Percentiles rank a stretch among this genome's conserved stretches.
These are phyloP conservation scores for Elsinoe fawcettii DNA, from an alignment of 2,329 filamentous ascomycete species.

Conservation along the genomic window DNA sequence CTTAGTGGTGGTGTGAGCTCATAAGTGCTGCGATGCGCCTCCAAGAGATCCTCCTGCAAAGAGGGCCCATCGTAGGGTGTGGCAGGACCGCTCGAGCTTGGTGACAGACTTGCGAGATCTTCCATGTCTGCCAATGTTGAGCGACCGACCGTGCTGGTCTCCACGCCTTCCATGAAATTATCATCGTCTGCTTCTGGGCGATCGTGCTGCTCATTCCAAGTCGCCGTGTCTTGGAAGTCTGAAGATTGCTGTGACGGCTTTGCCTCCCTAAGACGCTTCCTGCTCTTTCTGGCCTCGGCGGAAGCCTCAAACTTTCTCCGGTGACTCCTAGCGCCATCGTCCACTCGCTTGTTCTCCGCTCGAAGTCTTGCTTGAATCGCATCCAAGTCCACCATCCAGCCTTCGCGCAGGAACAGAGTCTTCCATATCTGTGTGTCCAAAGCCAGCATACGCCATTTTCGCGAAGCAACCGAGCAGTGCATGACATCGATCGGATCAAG, in stretches of 20 bases:
- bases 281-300: constrained; percentile 43
- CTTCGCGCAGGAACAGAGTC: constrained; percentile 71
- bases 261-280: constrained; percentile 44
- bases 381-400: constrained; percentile 51
- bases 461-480: constrained; percentile 68
- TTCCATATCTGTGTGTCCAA: constrained; percentile 84
- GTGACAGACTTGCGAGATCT: constrained; percentile 5
- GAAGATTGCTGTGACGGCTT: constrained; percentile 27
- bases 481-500: constrained; percentile 75
- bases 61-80: constrained; percentile 1
- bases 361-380: constrained; percentile 24
- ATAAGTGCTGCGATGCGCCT: neutral
- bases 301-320: constrained; percentile 40
- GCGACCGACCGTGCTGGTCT: constrained; percentile 1
- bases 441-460: constrained; percentile 72
- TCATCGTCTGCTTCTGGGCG: constrained; percentile 38
- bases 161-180: constrained; percentile 13
- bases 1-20: constrained; percentile 16
- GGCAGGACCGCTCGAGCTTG: neutral
- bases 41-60: neutral
- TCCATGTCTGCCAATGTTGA: constrained; percentile 13
- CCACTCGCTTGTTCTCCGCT: constrained; percentile 2
- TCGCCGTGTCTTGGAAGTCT: neutral
- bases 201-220: constrained; percentile 43
- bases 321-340: neutral